Evolutionary conservation across 202 grass and related monocot species (phyloP).

Genomic region (Eragrostis tef): DNA sequence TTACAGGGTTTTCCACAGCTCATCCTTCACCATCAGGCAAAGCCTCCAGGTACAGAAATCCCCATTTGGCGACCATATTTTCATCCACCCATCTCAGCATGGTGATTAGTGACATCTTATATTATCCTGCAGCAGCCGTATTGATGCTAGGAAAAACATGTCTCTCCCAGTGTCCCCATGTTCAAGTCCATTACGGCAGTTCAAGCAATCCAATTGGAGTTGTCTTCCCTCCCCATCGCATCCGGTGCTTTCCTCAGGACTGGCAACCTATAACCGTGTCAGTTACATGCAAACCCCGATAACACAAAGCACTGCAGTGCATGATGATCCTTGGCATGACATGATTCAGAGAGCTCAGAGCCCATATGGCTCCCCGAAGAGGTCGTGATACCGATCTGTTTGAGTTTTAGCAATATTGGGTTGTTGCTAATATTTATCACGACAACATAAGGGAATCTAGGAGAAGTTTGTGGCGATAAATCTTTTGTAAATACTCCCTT

Average conservation of each 20-base stretch:
- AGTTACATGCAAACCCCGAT: conserved; percentile 27
- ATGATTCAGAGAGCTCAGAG: conserved; percentile 44
- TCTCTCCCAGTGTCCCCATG: conserved; percentile 83
- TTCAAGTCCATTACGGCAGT: conserved; percentile 74
- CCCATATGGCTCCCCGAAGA: conserved; percentile 62
- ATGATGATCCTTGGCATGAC: conserved; percentile 58
- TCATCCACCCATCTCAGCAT: background rate
- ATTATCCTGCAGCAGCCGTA: conserved; percentile 52
- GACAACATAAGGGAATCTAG: too few species aligned
- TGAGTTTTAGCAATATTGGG: too few species aligned
- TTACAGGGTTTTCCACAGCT: conserved; percentile 52
- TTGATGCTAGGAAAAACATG: conserved; percentile 63
- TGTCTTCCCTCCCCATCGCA: conserved; percentile 86
- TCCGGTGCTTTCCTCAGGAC: conserved; percentile 50
- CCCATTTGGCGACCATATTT: background rate
- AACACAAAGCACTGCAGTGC: conserved; percentile 8
- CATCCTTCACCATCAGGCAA: conserved; percentile 48
- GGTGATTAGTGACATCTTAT: background rate
- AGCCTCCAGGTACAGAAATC: conserved; percentile 37
- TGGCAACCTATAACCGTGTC: conserved; percentile 6
- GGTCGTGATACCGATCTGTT: conserved; percentile 38
- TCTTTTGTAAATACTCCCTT: too few species aligned
- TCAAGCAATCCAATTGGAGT: conserved; percentile 77
- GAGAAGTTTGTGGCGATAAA: too few species aligned
- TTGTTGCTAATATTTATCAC: too few species aligned